Evolutionary conservation across 257 asterid species (phyloP), one percentile per base, ranked within the genome.

Genomic region (Nyctanthes arbortristis): DNA sequence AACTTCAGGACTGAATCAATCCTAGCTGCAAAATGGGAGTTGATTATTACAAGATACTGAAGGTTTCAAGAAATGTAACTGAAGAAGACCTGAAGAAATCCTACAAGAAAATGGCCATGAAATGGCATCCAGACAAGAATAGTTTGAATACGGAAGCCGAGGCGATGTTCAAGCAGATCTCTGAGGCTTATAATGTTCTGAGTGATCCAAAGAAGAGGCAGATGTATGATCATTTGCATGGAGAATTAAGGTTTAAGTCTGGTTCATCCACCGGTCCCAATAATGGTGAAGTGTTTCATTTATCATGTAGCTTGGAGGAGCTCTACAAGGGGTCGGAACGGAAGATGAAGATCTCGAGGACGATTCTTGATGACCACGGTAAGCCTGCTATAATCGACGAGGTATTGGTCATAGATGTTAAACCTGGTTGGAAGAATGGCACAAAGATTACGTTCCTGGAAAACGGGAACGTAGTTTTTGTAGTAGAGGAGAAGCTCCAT

Each of bases 371-470:
- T 39, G 34, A 70, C 43, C n/a, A n/a, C 93, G 89, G 98, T 64
- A 92, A 78, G 72, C 90, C 94, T 27, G 77, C 69, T 49, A 86
- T 84, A 9, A 89, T 92, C 32, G 97, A 92, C 76, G 98, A 92
- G 89, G 91, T 92, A 6, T 63, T 92, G 84, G 81, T 86, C 12
- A 88, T 92, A 82, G 76, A 73, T 71, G 85, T 92, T 14, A 83
- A 88, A 57, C 98, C 98, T 1, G 98, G 98, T 12, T 92, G 97
- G 98, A 92, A 89, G 77, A 89, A 86, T 66, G 98, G 98, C 16
- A 92, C 98, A 25, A 92, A 92, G 77, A 88, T 89, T 61, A 89
- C 98, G 18, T 92, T 92, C 59, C 93, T 89, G 0, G 97, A 92
- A 84, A 89, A 89, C 77, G 98, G 98, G 22, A 81, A 92, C 78